A percentile compares a stretch with the other conserved stretches of the same genome.
phyloP scores from a whole-genome alignment of 1,284 basidiomycete species.

The Marasmius tenuissimus region DNA sequence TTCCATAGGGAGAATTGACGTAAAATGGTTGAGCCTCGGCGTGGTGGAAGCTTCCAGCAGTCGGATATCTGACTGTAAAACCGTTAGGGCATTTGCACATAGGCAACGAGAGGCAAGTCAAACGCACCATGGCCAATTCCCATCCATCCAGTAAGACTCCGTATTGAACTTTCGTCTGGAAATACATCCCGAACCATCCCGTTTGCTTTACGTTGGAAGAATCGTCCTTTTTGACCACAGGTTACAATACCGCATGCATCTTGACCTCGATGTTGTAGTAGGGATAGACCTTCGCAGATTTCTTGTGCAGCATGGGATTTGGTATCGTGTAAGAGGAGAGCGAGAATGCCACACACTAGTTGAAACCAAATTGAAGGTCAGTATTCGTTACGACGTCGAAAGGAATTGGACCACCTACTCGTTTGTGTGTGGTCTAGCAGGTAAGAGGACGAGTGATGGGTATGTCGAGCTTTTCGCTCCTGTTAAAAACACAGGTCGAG shows the following conservation, averaged over 20 bases:
- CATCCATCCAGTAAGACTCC: constrained; percentile 89
- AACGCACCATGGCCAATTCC: constrained; percentile 93
- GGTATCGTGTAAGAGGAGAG: constrained; percentile 80
- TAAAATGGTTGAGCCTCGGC: constrained; percentile 99
- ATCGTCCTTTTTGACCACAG: constrained; percentile 93
- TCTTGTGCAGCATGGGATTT: constrained; percentile 77
- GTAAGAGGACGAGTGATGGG: too few species aligned
- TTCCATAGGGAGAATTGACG: constrained; percentile 98
- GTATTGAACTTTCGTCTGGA: constrained; percentile 71
- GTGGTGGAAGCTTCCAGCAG: constrained; percentile 95
- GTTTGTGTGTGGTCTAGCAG: too few species aligned
- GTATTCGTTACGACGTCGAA: too few species aligned
- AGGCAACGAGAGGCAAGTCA: constrained; percentile 12
- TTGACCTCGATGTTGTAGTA: constrained; percentile 94
- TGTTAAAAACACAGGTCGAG: too few species aligned
- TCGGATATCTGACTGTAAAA: constrained; percentile 87
- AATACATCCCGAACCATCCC: constrained; percentile 99
- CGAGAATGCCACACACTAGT: constrained; percentile 88
- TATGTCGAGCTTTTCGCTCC: too few species aligned
- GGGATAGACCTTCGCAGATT: constrained; percentile 87
- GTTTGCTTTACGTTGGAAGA: constrained; percentile 99
- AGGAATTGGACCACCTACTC: too few species aligned
- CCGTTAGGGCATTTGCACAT: neutral
- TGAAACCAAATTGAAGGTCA: neutral
- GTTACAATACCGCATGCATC: constrained; percentile 99